Conservation (phyloP, 345 rosid genomes). For the Nasturtium officinale region DNA sequence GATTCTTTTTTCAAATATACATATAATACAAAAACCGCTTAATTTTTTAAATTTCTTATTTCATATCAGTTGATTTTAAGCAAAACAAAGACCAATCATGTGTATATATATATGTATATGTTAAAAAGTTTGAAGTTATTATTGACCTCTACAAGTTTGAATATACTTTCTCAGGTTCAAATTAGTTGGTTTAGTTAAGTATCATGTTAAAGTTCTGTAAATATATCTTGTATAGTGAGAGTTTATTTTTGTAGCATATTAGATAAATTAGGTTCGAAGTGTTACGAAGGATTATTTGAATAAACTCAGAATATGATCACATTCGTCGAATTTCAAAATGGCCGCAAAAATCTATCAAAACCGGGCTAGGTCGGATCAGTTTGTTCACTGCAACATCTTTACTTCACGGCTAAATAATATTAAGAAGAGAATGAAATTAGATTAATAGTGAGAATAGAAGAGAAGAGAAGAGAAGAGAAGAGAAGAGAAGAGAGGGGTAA, state of each 20-base stretch:
- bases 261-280: neutral
- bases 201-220: neutral
- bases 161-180: neutral
- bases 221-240: neutral
- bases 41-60: neutral
- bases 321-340: neutral
- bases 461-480: conserved; percentile 28
- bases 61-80: neutral
- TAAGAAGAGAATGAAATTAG: neutral
- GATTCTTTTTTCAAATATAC: neutral
- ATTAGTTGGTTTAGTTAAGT: neutral
- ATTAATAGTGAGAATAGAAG: conserved; percentile 24
- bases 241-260: neutral
- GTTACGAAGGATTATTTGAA: neutral
- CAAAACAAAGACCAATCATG: neutral
- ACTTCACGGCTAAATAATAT: neutral
- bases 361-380: neutral
- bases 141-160: neutral
- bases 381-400: neutral
- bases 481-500: conserved; percentile 15
- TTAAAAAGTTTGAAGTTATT: neutral
- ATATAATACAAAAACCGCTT: neutral
- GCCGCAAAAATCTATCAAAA: neutral
- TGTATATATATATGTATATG: too few species aligned
- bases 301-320: neutral